Percentiles rank a stretch among this genome's conserved stretches.
Conservation (phyloP, 352 stramenopile species). For the Phytophthora pluvialis region DNA sequence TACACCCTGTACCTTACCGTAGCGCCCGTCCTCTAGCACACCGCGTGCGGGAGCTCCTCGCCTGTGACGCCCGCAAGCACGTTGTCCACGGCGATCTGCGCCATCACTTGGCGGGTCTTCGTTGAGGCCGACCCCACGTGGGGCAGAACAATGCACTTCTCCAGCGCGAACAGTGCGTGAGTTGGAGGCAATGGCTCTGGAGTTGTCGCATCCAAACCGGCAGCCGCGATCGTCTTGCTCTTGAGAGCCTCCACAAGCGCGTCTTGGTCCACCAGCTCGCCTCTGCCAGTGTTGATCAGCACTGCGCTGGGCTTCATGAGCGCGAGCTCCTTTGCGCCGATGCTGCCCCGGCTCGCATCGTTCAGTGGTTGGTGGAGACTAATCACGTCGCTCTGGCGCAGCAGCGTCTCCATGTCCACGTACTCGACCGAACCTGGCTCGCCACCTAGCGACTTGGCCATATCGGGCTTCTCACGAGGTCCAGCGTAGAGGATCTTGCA, state of each 20-base stretch:
- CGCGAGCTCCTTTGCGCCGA: conserved; percentile 73
- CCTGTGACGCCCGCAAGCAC: conserved; percentile 52
- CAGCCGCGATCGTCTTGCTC: conserved; percentile 49
- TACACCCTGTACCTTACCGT: neutral
- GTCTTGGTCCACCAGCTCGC: conserved; percentile 90
- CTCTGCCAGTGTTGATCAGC: conserved; percentile 91
- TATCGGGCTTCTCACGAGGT: conserved; percentile 62
- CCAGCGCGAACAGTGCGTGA: conserved; percentile 73
- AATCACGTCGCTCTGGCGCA: conserved; percentile 83
- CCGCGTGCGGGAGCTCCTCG: conserved; percentile 45
- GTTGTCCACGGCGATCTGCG: conserved; percentile 70
- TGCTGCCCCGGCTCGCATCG: conserved; percentile 63
- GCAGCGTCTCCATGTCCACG: conserved; percentile 72
- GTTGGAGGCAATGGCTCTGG: conserved; percentile 87
- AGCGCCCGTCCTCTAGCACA: conserved; percentile 27
- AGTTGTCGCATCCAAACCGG: conserved; percentile 88
- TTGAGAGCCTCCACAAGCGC: conserved; percentile 56
- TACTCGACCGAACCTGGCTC: conserved; percentile 58
- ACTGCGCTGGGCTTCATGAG: conserved; percentile 82
- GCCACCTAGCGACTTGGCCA: conserved; percentile 41
- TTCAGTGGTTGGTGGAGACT: conserved; percentile 85
- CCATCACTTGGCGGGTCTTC: conserved; percentile 75
- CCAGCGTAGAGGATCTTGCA: conserved; percentile 84
- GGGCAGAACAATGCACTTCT: conserved; percentile 65
- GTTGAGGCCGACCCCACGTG: conserved; percentile 54